These are phyloP conservation scores for Ogataea corticis DNA, from an alignment of 805 yeast genomes.

Conservation along the genomic window DNA sequence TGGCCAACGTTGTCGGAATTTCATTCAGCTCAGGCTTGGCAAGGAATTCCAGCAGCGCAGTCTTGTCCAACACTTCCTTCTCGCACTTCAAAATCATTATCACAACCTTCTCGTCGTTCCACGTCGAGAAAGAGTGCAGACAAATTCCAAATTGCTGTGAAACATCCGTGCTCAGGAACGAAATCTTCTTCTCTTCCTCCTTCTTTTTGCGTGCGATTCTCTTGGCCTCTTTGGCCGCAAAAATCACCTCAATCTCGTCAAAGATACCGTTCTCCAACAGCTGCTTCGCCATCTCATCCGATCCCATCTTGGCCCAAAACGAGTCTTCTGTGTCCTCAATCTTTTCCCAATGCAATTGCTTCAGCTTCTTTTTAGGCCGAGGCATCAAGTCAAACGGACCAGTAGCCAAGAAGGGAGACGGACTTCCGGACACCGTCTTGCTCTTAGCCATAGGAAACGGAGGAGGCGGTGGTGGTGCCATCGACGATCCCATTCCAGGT, in stretches of 20 bases:
- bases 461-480: slow-evolving; percentile 30
- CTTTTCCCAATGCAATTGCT: slow-evolving; percentile 97
- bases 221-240: slow-evolving; percentile 77
- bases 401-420: slow-evolving; percentile 28
- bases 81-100: slow-evolving; percentile 75
- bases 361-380: slow-evolving; percentile 73
- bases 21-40: slow-evolving; percentile 74
- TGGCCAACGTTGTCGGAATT: slow-evolving; percentile 65
- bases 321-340: slow-evolving; percentile 82
- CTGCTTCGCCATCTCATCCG: slow-evolving; percentile 58
- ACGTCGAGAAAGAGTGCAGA: slow-evolving; percentile 69
- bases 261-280: slow-evolving; percentile 77
- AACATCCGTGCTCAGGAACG: slow-evolving; percentile 77
- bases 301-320: slow-evolving; percentile 75
- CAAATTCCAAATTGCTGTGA: slow-evolving; percentile 96
- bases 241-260: slow-evolving; percentile 79
- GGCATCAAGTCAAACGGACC: slow-evolving; percentile 53
- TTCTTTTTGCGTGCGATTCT: slow-evolving; percentile 47
- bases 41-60: slow-evolving; percentile 82
- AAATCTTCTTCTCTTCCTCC: slow-evolving; percentile 52
- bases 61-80: slow-evolving; percentile 62
- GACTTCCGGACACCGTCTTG: slow-evolving; percentile 11
- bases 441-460: slow-evolving; percentile 21
- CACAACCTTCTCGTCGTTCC: slow-evolving; percentile 67
- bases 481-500: slow-evolving; percentile 13